These are phyloP conservation scores for Flaveria trinervia DNA, from an alignment of 129 eudicot species.

Conservation along the genomic window DNA sequence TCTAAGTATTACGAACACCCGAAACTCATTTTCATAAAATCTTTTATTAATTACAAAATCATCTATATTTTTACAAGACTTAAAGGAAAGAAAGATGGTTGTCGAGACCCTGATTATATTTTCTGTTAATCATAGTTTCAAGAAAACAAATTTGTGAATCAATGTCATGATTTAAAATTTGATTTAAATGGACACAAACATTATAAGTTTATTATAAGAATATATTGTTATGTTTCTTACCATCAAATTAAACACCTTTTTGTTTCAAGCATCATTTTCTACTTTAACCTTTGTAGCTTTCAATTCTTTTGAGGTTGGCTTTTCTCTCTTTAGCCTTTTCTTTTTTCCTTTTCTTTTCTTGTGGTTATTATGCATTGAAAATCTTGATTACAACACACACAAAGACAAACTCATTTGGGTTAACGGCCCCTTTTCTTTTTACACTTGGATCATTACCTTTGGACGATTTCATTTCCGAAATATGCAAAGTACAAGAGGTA, in stretches of 20 bases:
- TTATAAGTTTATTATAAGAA: too few species aligned
- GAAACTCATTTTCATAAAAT: too few species aligned
- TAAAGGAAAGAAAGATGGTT: not conserved
- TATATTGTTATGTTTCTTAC: not conserved
- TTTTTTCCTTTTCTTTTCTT: slow-evolving; percentile 19
- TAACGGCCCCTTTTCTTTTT: slow-evolving; percentile 31
- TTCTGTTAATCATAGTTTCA: not conserved
- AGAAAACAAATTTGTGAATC: not conserved
- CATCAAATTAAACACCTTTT: slow-evolving; percentile 12
- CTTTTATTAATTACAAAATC: too few species aligned
- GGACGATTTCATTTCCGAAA: slow-evolving; percentile 20
- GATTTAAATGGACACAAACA: not conserved
- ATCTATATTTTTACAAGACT: not conserved
- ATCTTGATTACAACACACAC: slow-evolving; percentile 36
- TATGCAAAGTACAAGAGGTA: not conserved
- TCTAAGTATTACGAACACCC: too few species aligned
- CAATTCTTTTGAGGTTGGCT: slow-evolving; percentile 71
- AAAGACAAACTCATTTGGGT: slow-evolving; percentile 33
- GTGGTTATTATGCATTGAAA: slow-evolving; percentile 29
- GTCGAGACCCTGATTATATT: too few species aligned
- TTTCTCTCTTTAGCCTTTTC: slow-evolving; percentile 27
- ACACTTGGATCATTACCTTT: slow-evolving; percentile 45
- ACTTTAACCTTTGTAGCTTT: slow-evolving; percentile 47
- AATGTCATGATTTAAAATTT: not conserved
- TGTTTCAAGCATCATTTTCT: slow-evolving; percentile 64